Base-by-base conservation (phyloP, 73 alveolate genomes). In the Breviolum minutum region DNA sequence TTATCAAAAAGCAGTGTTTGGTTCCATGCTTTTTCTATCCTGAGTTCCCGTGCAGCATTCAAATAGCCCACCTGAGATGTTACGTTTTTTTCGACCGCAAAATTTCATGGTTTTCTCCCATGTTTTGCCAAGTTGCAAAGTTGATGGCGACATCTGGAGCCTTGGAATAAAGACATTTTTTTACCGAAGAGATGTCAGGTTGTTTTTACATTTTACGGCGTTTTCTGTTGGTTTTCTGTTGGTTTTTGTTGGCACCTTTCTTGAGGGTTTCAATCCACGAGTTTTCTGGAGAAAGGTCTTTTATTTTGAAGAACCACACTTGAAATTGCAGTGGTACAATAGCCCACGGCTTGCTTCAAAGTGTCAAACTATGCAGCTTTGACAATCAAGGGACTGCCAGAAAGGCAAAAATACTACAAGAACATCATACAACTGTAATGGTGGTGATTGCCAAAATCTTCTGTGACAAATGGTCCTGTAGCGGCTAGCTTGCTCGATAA, bases 111-210 rank as follows among this genome's bases (percentile, higher is more conserved):
- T 68, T 22, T 22, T 68, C 77, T 68, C 54, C 54, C 3, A 2
- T 40, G 0, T 79, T 30, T 13, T 8, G 68, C 90, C 71, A 13
- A 82, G 90, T 13, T 13, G 26, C 90, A 22, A 82, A 82, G 61
- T 19, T 48, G 32, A 82, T 82, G 69, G 90, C 71, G 22, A 48
- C 20, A 70, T 82, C 90, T 14, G 90, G 90, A 11, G 90, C 90
- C 90, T 82, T 26, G 48, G 14, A 13, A 24, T 27, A 19, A 9
- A 73, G 32, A 32, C 83, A 7, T 1, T 68, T 22, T 17, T 2
- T 2, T 4, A 17, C 77, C 1, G 5, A 68, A 22, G 6, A 68
- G 17, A 6, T 22, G 24, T 68, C 77, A 68, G 77, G 77, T 68
- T 14, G 77, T 22, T 1, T 68, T 68, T 14, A 66, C 17, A 13